A percentile compares a stretch with the other conserved stretches of the same genome.
phyloP scores from a whole-genome alignment of 169 alveolate genomes.

The Fabrea salina region DNA sequence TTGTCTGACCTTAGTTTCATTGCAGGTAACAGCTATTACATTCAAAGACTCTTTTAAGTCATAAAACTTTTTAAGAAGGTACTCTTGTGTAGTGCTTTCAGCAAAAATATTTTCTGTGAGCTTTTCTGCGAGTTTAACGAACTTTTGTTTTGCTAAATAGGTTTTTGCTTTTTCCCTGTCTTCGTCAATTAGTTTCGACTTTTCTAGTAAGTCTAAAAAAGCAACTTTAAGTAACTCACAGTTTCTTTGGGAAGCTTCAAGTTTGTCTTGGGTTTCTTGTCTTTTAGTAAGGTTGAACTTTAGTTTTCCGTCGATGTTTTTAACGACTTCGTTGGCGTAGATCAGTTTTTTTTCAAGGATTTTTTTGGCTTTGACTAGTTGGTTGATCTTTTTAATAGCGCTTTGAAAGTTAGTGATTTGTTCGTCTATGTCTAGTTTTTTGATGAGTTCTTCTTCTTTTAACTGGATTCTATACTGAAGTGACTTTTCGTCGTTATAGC shows the following conservation, averaged over 20 bases:
- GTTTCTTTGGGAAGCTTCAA: not conserved
- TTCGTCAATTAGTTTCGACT: not conserved
- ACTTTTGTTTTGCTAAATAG: too few relatives aligned
- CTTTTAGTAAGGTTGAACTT: not conserved
- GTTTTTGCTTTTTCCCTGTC: too few relatives aligned
- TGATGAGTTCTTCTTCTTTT: not conserved
- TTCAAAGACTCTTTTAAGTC: too few relatives aligned
- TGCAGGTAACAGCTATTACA: too few relatives aligned
- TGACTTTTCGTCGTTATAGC: not conserved
- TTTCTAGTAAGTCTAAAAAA: not conserved
- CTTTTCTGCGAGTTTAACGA: too few relatives aligned
- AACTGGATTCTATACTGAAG: not conserved
- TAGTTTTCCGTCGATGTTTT: not conserved
- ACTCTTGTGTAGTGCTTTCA: too few relatives aligned
- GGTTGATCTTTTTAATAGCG: not conserved
- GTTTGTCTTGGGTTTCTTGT: not conserved
- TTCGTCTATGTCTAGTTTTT: not conserved
- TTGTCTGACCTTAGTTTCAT: too few relatives aligned
- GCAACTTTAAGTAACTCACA: not conserved
- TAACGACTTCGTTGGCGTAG: not conserved
- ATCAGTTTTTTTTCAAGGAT: slow-evolving; percentile 3
- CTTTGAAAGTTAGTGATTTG: not conserved
- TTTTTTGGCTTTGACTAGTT: not conserved
- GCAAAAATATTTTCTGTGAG: too few relatives aligned
- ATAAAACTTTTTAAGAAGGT: too few relatives aligned